These are phyloP conservation scores for Musa schizocarpa DNA, from an alignment of 176 grass and related monocot genomes.

Conservation along the genomic window DNA sequence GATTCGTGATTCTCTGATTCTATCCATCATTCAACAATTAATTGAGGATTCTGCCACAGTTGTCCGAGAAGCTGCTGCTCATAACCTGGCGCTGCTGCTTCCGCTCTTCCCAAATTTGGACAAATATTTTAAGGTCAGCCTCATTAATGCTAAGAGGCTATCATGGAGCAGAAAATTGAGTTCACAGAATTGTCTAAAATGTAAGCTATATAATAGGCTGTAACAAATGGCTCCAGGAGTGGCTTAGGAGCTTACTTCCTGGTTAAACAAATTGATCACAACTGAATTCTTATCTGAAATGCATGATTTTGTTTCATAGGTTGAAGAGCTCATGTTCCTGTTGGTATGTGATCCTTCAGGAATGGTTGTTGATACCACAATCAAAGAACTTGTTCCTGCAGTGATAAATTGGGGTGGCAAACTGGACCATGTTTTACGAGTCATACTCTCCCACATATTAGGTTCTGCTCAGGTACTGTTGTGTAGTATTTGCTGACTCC, in stretches of 20 bases:
- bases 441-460: slow-evolving; percentile 68
- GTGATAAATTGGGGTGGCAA: slow-evolving; percentile 86
- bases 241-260: slow-evolving; percentile 17
- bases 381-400: slow-evolving; percentile 82
- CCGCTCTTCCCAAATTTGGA: slow-evolving; percentile 81
- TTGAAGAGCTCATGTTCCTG: slow-evolving; percentile 94
- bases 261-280: slow-evolving; percentile 11
- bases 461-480: slow-evolving; percentile 65
- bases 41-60: slow-evolving; percentile 82
- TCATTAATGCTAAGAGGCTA: slow-evolving; percentile 37
- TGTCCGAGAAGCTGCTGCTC: slow-evolving; percentile 86
- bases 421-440: slow-evolving; percentile 82
- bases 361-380: slow-evolving; percentile 65
- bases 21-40: slow-evolving; percentile 97
- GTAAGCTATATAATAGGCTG: slow-evolving; percentile 29
- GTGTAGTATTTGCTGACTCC: neutral
- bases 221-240: slow-evolving; percentile 21
- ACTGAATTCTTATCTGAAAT: slow-evolving; percentile 27
- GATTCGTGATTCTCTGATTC: slow-evolving; percentile 92
- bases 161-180: slow-evolving; percentile 37
- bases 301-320: slow-evolving; percentile 42
- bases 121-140: slow-evolving; percentile 93
- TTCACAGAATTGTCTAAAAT: slow-evolving; percentile 37
- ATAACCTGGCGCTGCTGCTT: slow-evolving; percentile 83
- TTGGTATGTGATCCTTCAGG: slow-evolving; percentile 85